Evolutionary conservation across 73 alveolate genomes (phyloP).

Genomic region (Paramecium sexaurelia): DNA sequence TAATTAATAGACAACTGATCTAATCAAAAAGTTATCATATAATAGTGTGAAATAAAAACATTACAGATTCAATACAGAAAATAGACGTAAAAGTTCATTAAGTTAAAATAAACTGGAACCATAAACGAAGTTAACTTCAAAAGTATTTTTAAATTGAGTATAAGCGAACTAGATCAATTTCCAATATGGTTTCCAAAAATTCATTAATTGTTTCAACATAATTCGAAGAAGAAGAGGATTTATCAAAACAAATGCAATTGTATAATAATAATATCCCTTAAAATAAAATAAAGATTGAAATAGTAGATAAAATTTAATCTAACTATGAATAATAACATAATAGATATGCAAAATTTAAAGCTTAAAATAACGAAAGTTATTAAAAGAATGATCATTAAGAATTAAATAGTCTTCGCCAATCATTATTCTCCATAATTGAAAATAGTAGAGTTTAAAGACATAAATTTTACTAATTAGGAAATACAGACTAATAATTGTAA

Average conservation of each 20-base stretch:
- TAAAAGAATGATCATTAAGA: not conserved
- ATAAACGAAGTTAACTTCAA: not conserved
- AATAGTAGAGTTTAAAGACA: not conserved
- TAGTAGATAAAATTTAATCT: not conserved
- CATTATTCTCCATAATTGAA: constrained; percentile 4
- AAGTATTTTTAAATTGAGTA: not conserved
- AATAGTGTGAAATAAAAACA: not conserved
- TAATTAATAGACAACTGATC: not conserved
- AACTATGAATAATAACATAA: not conserved
- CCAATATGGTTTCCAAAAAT: constrained; percentile 47
- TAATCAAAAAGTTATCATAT: not conserved
- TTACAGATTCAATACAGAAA: not conserved
- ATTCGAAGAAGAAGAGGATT: constrained; percentile 20
- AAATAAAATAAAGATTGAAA: not conserved
- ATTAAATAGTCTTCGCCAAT: not conserved
- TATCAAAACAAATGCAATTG: not conserved
- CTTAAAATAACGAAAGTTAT: not conserved
- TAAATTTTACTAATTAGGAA: not conserved
- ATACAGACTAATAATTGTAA: not conserved
- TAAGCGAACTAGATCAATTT: constrained; percentile 42
- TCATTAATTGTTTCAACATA: not conserved
- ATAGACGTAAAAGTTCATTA: not conserved
- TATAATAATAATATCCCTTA: not conserved
- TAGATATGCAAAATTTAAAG: not conserved
- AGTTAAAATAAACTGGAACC: constrained; percentile 20